These are phyloP conservation scores for Nitzschia sp. DNA, from an alignment of 108 stramenopile species.

Conservation along the genomic window DNA sequence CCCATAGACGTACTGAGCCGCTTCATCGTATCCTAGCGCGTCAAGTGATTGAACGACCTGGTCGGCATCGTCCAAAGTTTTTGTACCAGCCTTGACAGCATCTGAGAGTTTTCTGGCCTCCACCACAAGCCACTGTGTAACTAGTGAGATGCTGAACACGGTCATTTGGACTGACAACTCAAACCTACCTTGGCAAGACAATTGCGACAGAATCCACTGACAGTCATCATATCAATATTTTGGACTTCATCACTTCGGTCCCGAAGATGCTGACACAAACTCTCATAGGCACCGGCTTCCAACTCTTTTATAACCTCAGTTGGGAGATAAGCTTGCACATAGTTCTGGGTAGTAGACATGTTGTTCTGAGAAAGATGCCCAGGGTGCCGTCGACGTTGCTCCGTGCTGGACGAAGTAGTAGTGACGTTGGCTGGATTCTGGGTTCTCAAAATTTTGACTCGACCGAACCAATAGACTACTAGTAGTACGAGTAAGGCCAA, in stretches of 20 bases:
- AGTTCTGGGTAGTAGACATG: constrained; percentile 12
- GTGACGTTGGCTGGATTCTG: too few relatives aligned
- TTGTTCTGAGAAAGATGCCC: not conserved
- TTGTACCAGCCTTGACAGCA: constrained; percentile 16
- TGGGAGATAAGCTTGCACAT: constrained; percentile 31
- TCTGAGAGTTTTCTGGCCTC: constrained; percentile 72
- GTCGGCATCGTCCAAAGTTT: constrained; percentile 15
- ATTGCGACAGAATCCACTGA: constrained; percentile 90
- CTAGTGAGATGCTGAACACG: not conserved
- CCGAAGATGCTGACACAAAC: constrained; percentile 66
- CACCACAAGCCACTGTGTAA: constrained; percentile 72
- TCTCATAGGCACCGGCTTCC: constrained; percentile 78
- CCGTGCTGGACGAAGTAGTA: too few relatives aligned
- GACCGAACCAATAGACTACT: too few relatives aligned
- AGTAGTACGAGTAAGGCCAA: too few relatives aligned
- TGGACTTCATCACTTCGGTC: constrained; percentile 75
- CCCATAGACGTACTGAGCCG: constrained; percentile 82
- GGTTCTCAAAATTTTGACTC: too few relatives aligned
- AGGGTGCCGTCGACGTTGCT: too few relatives aligned
- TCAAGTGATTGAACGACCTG: constrained; percentile 46
- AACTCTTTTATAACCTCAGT: constrained; percentile 40
- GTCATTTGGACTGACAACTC: not conserved
- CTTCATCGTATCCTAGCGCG: constrained; percentile 84
- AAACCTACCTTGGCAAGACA: constrained; percentile 82
- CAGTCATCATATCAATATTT: constrained; percentile 91